Percentiles rank a stretch among this genome's conserved stretches.
Conservation (phyloP, 805 yeast species). For the Saccharomycopsis sp. region DNA sequence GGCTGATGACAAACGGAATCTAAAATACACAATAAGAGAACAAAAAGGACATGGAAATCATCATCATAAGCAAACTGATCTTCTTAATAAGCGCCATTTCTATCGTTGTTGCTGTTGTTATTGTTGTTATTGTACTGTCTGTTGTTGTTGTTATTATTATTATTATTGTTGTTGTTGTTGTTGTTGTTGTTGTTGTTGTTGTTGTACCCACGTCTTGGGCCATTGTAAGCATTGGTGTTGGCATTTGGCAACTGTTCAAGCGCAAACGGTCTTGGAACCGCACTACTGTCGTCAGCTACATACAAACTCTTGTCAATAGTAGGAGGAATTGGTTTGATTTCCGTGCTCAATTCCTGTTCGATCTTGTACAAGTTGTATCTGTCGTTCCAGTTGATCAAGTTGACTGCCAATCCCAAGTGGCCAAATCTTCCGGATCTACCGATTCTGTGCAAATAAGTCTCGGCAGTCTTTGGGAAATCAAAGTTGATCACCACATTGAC, state of each 20-base stretch:
- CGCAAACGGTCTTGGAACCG: slow-evolving; percentile 87
- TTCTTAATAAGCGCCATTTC: slow-evolving; percentile 19
- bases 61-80: neutral
- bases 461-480: slow-evolving; percentile 97
- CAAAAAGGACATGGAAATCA: slow-evolving; percentile 3
- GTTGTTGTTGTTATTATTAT: slow-evolving; percentile 21
- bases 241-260: slow-evolving; percentile 49
- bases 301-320: slow-evolving; percentile 82
- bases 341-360: slow-evolving; percentile 96
- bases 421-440: slow-evolving; percentile 99
- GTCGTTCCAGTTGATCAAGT: slow-evolving; percentile 94
- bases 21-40: neutral
- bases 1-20: no score
- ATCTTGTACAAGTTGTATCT: slow-evolving; percentile 88
- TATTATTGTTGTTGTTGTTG: slow-evolving; percentile 25
- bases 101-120: slow-evolving; percentile 15
- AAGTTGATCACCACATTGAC: slow-evolving; percentile 97
- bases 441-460: slow-evolving; percentile 94
- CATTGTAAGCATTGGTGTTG: slow-evolving; percentile 34
- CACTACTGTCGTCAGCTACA: slow-evolving; percentile 68
- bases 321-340: slow-evolving; percentile 95
- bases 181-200: slow-evolving; percentile 24
- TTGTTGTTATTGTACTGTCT: slow-evolving; percentile 22
- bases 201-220: slow-evolving; percentile 17
- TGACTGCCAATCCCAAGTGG: slow-evolving; percentile 95